A percentile compares a stretch with the other conserved stretches of the same genome.
Conservation (phyloP, 371 early-diverging fungal genomes). For the Zopfochytrium polystomum region DNA sequence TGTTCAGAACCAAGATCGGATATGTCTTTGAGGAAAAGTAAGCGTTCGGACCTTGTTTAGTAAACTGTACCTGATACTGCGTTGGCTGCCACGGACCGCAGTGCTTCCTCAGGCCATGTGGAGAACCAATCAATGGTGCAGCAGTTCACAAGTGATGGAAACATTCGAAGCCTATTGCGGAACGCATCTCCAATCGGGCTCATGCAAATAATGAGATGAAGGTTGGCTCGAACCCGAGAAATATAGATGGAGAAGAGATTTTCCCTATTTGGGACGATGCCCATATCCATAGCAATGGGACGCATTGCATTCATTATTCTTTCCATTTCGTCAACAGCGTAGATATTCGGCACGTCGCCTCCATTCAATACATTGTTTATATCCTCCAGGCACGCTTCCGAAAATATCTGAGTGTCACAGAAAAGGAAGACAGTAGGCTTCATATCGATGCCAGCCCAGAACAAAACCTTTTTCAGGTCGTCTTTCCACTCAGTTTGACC, state of each 20-base stretch:
- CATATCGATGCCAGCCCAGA: conserved; percentile 53
- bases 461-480: conserved; percentile 54
- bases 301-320: conserved; percentile 55
- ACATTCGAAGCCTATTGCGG: conserved; percentile 57
- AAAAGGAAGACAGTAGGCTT: conserved; percentile 54
- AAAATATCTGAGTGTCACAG: conserved; percentile 58
- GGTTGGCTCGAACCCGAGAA: conserved; percentile 39
- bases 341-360: conserved; percentile 62
- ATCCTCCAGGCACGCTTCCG: conserved; percentile 56
- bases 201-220: conserved; percentile 61
- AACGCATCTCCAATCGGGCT: conserved; percentile 62
- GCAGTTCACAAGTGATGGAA: conserved; percentile 61
- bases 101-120: conserved; percentile 63
- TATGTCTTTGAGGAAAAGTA: conserved; percentile 35
- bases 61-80: conserved; percentile 34
- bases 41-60: conserved; percentile 1
- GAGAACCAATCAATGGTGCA: conserved; percentile 65
- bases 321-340: conserved; percentile 54
- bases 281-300: conserved; percentile 49
- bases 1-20: conserved; percentile 56
- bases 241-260: conserved; percentile 53
- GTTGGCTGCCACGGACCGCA: conserved; percentile 55
- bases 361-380: conserved; percentile 59
- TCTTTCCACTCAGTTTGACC: conserved; percentile 60
- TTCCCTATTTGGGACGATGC: conserved; percentile 46